Conservation (phyloP, 768 basidiomycete genomes). For the Podaxis mareebaensis region DNA sequence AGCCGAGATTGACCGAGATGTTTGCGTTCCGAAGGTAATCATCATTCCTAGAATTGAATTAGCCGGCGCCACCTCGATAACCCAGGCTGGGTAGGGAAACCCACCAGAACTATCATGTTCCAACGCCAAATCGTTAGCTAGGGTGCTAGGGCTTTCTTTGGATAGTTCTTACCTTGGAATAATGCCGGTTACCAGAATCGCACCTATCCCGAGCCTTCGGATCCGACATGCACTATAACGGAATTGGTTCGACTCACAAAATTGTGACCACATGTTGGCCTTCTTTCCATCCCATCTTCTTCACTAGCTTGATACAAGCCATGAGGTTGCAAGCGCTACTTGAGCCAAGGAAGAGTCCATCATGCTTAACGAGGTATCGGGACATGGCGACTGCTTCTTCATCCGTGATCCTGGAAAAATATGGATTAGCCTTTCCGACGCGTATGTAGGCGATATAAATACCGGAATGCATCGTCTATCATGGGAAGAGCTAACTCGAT, state of each 20-base stretch:
- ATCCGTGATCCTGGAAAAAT: conserved; percentile 74
- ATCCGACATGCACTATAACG: not conserved
- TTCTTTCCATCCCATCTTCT: conserved; percentile 64
- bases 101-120: conserved; percentile 42
- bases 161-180: conserved; percentile 71
- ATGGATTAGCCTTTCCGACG: not conserved
- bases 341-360: conserved; percentile 94
- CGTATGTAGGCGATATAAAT: conserved; percentile 14
- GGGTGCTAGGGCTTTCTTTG: not conserved
- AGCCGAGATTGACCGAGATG: conserved; percentile 41
- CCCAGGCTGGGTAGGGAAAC: conserved; percentile 10
- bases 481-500: conserved; percentile 81
- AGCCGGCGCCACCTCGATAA: not conserved
- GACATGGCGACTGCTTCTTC: conserved; percentile 96
- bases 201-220: conserved; percentile 48
- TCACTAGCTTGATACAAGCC: conserved; percentile 82
- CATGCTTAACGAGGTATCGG: conserved; percentile 84
- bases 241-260: conserved; percentile 48
- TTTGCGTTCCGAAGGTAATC: conserved; percentile 48
- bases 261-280: conserved; percentile 84
- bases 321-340: conserved; percentile 96
- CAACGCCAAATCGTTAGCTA: not conserved
- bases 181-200: conserved; percentile 90
- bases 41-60: conserved; percentile 43
- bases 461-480: conserved; percentile 91